Percentiles rank a stretch among this genome's conserved stretches.
These are phyloP conservation scores for Penicillium samsonianum DNA, from an alignment of 495 filamentous ascomycete species.

Conservation along the genomic window DNA sequence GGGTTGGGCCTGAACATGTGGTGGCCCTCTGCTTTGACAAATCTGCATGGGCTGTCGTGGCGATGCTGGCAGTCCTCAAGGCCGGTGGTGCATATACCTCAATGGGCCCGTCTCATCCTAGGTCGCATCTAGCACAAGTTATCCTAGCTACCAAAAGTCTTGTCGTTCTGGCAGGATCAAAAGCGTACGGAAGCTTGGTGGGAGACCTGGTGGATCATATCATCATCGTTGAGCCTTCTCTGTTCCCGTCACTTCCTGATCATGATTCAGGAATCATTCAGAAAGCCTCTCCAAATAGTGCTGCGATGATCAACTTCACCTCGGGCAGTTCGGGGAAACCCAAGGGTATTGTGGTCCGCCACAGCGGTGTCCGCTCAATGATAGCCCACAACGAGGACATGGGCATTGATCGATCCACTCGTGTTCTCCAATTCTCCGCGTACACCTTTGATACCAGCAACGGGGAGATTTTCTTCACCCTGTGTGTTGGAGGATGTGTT, in stretches of 20 bases:
- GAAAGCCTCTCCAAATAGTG: background rate
- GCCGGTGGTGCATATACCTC: background rate
- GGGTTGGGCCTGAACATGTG: background rate
- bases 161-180: background rate
- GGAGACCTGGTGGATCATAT: background rate
- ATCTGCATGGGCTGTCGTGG: background rate
- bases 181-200: background rate
- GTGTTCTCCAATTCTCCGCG: conserved; percentile 22
- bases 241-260: background rate
- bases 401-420: conserved; percentile 32
- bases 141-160: background rate
- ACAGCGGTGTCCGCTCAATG: conserved; percentile 57
- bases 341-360: conserved; percentile 76
- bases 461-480: conserved; percentile 23
- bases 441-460: conserved; percentile 29
- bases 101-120: background rate
- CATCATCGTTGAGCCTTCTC: background rate
- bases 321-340: conserved; percentile 78
- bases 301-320: conserved; percentile 53
- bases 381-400: conserved; percentile 14
- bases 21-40: background rate
- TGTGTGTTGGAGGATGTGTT: conserved; percentile 29
- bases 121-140: background rate
- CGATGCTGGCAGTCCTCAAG: background rate
- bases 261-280: background rate